Conservation (phyloP, 805 yeast genomes). For the Myxozyma lipomycoides region DNA sequence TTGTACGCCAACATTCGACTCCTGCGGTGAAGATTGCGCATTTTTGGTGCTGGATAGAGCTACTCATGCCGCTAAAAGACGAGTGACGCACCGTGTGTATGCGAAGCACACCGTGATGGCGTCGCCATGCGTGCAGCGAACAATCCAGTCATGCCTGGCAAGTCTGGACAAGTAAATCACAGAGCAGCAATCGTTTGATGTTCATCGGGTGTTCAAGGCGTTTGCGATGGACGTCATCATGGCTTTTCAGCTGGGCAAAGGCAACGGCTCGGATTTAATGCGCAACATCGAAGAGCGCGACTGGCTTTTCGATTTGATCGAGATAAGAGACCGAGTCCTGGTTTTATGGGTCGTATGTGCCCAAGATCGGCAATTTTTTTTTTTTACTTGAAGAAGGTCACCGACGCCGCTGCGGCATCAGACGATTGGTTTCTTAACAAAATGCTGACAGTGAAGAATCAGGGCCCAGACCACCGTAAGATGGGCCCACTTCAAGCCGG, state of each 20-base stretch:
- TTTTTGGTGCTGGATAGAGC: constrained; percentile 52
- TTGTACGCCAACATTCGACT: constrained; percentile 60
- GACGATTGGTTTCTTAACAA: constrained; percentile 13
- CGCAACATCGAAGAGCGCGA: constrained; percentile 28
- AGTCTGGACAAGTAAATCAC: not conserved
- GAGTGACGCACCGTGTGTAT: constrained; percentile 43
- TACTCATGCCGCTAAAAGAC: constrained; percentile 46
- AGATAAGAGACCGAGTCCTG: constrained; percentile 7
- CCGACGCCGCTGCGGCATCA: constrained; percentile 5
- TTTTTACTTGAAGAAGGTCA: not conserved
- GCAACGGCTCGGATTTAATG: constrained; percentile 47
- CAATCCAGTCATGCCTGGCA: not conserved
- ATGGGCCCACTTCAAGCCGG: constrained; percentile 29
- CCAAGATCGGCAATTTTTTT: constrained; percentile 4
- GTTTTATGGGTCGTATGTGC: constrained; percentile 26
- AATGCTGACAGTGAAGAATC: not conserved
- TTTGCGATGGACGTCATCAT: constrained; percentile 70
- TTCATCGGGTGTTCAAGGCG: constrained; percentile 59
- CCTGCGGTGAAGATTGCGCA: constrained; percentile 56
- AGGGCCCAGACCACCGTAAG: constrained; percentile 15
- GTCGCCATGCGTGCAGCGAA: constrained; percentile 29
- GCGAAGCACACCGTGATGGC: constrained; percentile 40
- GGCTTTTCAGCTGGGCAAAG: constrained; percentile 54
- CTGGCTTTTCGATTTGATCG: constrained; percentile 3
- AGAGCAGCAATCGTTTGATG: constrained; percentile 43